Base-by-base conservation (phyloP, 192 early-diverging fungal species). In the Umbelopsis ramanniana region DNA sequence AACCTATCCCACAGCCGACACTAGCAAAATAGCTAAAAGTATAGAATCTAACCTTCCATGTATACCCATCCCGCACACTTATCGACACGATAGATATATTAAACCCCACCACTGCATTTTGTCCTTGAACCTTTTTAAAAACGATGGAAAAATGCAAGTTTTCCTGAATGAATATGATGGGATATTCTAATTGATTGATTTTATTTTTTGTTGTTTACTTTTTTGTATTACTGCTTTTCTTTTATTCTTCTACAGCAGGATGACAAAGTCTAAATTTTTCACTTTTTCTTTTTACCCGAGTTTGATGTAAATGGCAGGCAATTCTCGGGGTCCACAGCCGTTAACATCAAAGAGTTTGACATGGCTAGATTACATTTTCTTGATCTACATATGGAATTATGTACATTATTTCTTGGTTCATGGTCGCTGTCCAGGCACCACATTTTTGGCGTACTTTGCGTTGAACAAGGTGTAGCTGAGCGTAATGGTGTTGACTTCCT, bases 381-480 rank as follows among this genome's bases (percentile, higher is more conserved):
- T 22, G 12, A 26, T 54, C 33, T 37, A 29, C 21, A 55, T 22
- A 29, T 14, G 6, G n/a, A 37, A 37, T 29, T 63, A 63, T 35
- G 11, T 35, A 63, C 29, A 63, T 29, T 63, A 37, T 63, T 21
- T 50, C 48, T 2, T 29, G 29, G 5, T 37, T 63, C 14, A 63
- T 19, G 57, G 57, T 35, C 57, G 72, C 46, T 54, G 55, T 9
- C 43, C 76, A 47, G 72, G 73, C 40, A 68, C 48, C 21, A 79
- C 37, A 38, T 72, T 24, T n/a, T 69, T 71, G 6, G 79, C 78
- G 29, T 84, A 67, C 77, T 82, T 87, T 68, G 86, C 81, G 76
- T 96, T 95, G 83, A 99, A 99, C 81, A 99, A 96, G 0, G 96
- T 97, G 74, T 99, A 99, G 43, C 93, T 91, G 47, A 99, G 80